These are phyloP conservation scores for Aleurites moluccanus DNA, from an alignment of 441 rosid genomes.

Conservation along the genomic window DNA sequence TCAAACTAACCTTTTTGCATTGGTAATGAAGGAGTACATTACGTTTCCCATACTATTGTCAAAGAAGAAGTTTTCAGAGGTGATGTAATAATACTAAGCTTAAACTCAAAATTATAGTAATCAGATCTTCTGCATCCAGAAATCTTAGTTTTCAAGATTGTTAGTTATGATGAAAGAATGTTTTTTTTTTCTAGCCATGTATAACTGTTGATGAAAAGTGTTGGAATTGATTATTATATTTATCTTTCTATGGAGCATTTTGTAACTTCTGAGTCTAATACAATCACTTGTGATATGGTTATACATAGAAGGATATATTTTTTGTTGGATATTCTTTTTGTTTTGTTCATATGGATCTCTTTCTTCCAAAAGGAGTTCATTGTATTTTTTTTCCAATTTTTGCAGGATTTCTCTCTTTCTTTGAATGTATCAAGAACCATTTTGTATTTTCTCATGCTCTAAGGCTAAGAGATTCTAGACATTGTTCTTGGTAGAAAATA, in stretches of 20 bases:
- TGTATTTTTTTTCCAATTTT: background rate
- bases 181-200: no score
- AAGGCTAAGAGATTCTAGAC: background rate
- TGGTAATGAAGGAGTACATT: conserved; percentile 64
- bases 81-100: conserved; percentile 24
- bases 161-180: no score
- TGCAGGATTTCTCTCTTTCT: background rate
- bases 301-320: background rate
- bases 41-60: conserved; percentile 73
- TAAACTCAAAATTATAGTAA: background rate
- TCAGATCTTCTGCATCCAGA: background rate
- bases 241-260: background rate
- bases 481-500: background rate
- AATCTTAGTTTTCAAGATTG: background rate
- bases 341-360: background rate
- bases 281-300: background rate
- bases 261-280: background rate
- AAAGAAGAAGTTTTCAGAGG: conserved; percentile 57
- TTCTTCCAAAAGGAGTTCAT: background rate
- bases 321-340: background rate
- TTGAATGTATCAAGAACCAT: background rate
- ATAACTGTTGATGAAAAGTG: background rate
- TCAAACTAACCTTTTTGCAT: conserved; percentile 42
- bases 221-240: background rate
- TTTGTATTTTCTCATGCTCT: background rate